These are phyloP conservation scores for Calonectria crousiana DNA, from an alignment of 2,329 filamentous ascomycete genomes.

Conservation along the genomic window DNA sequence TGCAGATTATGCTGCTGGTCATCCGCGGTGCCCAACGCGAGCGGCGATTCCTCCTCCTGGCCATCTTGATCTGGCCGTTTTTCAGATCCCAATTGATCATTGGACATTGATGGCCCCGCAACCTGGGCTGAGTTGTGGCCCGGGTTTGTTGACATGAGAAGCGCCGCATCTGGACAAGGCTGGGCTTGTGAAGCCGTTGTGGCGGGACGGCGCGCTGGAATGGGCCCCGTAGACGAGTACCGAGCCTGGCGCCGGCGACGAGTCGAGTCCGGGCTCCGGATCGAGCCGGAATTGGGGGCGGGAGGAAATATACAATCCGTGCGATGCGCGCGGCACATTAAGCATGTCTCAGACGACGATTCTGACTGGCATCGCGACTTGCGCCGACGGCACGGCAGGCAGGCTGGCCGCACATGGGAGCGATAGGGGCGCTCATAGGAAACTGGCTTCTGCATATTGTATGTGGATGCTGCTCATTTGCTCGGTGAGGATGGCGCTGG, in stretches of 20 bases:
- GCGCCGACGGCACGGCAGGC: constrained; percentile 69
- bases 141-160: background rate
- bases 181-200: background rate
- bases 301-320: constrained; percentile 68
- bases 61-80: constrained; percentile 12
- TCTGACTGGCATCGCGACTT: constrained; percentile 73
- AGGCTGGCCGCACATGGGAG: constrained; percentile 72
- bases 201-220: constrained; percentile 10
- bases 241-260: constrained; percentile 29
- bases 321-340: constrained; percentile 69
- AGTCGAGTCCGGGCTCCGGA: constrained; percentile 31
- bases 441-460: constrained; percentile 25
- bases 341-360: constrained; percentile 62
- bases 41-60: constrained; percentile 41
- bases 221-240: background rate
- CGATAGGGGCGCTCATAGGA: constrained; percentile 63
- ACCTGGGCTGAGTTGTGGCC: background rate
- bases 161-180: background rate
- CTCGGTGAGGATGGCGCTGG: background rate
- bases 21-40: constrained; percentile 48
- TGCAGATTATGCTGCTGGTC: constrained; percentile 59
- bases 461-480: background rate
- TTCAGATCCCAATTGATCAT: background rate
- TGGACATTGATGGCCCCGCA: background rate
- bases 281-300: constrained; percentile 41